Base-by-base conservation (phyloP, 139 green algal genomes). In the Zygnema circumcarinatum region DNA sequence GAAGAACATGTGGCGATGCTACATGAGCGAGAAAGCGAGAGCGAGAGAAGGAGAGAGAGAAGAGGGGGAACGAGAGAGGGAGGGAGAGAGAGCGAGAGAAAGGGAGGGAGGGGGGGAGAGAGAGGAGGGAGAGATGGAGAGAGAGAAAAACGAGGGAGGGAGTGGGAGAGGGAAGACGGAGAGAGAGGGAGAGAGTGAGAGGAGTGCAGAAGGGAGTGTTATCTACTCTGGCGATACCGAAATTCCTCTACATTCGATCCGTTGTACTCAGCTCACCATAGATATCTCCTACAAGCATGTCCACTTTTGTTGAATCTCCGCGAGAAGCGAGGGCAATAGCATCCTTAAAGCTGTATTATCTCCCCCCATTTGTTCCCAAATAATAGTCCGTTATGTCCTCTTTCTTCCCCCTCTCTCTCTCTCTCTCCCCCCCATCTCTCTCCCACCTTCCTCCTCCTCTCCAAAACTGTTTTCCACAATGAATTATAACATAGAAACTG, bases 251-350 rank as follows among this genome's bases (percentile, higher is more conserved):
- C n/a, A n/a, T n/a, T n/a, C n/a, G n/a, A n/a, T n/a, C n/a, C n/a
- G n/a, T n/a, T n/a, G n/a, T n/a, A n/a, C n/a, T n/a, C n/a, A n/a
- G n/a, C 82, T 7, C 36, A 88, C 84, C 84, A 47, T 89, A 89
- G 20, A 89, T 89, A 76, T 89, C 84, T 25, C 84, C 84, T 22
- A 89, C 84, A 31, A 89, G 84, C 84, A 89, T 89, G 73, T 89
- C 84, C 74, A 89, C 74, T 36, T 74, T 47, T 31, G 76, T 89
- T 35, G 76, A 87, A 67, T 89, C 84, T 0, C 84, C 84, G 38
- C 74, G 32, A 39, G 74, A 54, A 39, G 84, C 84, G 74, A 89
- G 35, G 1, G n/a, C 2, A 73, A 89, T 85, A 22, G 84, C 84
- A 56, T 89, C 84, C 20, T 38, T 33, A 32, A 89, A 89, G 16